These are phyloP conservation scores for Kuraishia floccosa DNA, from an alignment of 805 yeast genomes.

Conservation along the genomic window DNA sequence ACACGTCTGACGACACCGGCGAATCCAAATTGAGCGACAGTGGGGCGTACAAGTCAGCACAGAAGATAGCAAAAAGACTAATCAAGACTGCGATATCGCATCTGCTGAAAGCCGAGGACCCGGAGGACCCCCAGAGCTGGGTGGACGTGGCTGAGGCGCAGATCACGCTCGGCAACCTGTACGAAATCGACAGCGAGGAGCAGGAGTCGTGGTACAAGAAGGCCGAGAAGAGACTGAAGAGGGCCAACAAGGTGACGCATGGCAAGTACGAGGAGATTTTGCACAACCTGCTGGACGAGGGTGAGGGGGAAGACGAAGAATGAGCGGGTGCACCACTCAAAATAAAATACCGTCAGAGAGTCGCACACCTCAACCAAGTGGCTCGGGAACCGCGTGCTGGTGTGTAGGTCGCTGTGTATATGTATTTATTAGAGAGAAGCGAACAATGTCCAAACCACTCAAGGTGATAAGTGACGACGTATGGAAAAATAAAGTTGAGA, in stretches of 20 bases:
- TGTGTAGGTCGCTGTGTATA: too few species aligned
- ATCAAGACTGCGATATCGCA: slow-evolving; percentile 44
- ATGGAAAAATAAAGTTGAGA: slow-evolving; percentile 83
- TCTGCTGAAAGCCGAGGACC: slow-evolving; percentile 48
- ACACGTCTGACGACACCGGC: slow-evolving; percentile 19
- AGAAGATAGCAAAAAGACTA: slow-evolving; percentile 31
- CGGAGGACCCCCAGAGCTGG: slow-evolving; percentile 72
- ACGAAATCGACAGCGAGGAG: slow-evolving; percentile 50
- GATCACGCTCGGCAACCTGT: slow-evolving; percentile 68
- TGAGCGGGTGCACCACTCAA: background rate
- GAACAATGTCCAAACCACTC: slow-evolving; percentile 25
- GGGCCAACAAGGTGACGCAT: slow-evolving; percentile 73
- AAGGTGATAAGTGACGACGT: slow-evolving; percentile 70
- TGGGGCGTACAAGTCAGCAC: slow-evolving; percentile 29
- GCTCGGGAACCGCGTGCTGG: too few species aligned
- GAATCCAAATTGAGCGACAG: slow-evolving; percentile 30
- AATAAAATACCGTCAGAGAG: too few species aligned
- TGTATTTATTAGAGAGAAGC: too few species aligned
- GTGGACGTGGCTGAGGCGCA: slow-evolving; percentile 79
- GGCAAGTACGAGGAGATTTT: slow-evolving; percentile 61
- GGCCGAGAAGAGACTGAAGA: slow-evolving; percentile 58
- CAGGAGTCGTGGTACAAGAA: slow-evolving; percentile 55
- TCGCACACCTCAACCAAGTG: too few species aligned
- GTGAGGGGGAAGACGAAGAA: background rate
- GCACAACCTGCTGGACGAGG: slow-evolving; percentile 29